Base-by-base conservation (phyloP, 208 protist genomes). In the Leishmania guyanensis region DNA sequence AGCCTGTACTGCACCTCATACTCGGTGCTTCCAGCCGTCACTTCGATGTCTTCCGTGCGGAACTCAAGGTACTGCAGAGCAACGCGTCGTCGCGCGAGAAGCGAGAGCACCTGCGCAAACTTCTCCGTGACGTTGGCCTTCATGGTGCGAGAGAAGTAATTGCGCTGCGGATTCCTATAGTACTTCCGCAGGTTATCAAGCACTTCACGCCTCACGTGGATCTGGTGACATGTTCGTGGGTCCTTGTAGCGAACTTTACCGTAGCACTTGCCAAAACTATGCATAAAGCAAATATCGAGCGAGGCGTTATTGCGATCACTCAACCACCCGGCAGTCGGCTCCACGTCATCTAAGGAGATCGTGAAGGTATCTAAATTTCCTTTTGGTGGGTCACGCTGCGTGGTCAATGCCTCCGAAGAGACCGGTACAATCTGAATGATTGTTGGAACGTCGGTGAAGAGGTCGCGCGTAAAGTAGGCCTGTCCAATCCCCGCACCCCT, bases 251-350 rank as follows among this genome's bases (percentile, higher is more conserved):
- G 82, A n/a, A 83, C 78, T 68, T 89, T 90, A 58, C 89, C 89
- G 62, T 83, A 86, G 68, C 89, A 92, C 60, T 92, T 92, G 36
- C 86, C 86, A 53, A 92, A 92, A 79, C 89, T 92, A 84, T 92
- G 89, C 89, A 92, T 92, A 75, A 92, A 92, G 79, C 89, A 92
- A 51, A 92, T 92, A 58, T 90, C 87, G 16, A 92, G 79, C 51
- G 82, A 84, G 33, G 86, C 69, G 72, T 89, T 90, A 78, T 92
- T 90, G 46, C 87, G 83, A 76, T 90, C 86, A 36, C 84, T 88
- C 48, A 90, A 78, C 89, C 89, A 92, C 5, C 89, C 89, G 17
- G 82, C 84, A 3, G 89, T 92, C 48, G 89, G 89, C 74, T 92
- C 89, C 54, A 92, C 77, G 60, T 92, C 89, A 26, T 81, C 80